Evolutionary conservation across 305 asterid genomes (phyloP).

Genomic region (Plantago rigida): DNA sequence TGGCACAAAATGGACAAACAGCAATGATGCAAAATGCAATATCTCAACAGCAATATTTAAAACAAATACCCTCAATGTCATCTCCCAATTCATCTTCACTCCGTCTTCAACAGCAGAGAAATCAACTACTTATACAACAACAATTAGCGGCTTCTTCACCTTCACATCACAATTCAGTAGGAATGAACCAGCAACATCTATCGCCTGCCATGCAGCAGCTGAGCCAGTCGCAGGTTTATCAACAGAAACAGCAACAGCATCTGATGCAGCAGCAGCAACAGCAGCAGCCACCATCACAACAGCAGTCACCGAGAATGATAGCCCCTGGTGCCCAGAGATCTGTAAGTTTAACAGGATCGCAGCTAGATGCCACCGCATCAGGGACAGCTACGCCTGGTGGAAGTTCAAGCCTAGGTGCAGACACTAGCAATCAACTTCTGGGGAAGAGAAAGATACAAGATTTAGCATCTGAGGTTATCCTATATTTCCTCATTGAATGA

Average conservation of each 20-base stretch:
- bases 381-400: constrained; percentile 90
- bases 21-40: constrained; percentile 60
- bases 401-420: constrained; percentile 90
- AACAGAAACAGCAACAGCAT: constrained; percentile 41
- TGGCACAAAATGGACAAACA: constrained; percentile 76
- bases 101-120: constrained; percentile 58
- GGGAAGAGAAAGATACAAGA: constrained; percentile 93
- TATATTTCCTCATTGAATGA: constrained; percentile 1
- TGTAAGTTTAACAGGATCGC: constrained; percentile 79
- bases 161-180: constrained; percentile 54
- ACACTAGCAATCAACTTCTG: constrained; percentile 76
- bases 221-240: constrained; percentile 46
- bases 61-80: constrained; percentile 61
- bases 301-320: constrained; percentile 64
- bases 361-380: constrained; percentile 84
- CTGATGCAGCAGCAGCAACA: constrained; percentile 37
- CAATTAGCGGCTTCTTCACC: constrained; percentile 57
- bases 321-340: constrained; percentile 71
- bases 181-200: constrained; percentile 62
- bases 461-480: constrained; percentile 68
- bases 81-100: constrained; percentile 60
- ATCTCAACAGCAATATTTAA: constrained; percentile 82
- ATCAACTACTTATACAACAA: constrained; percentile 48
- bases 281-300: constrained; percentile 28
- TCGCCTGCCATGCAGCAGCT: constrained; percentile 77